Conservation (phyloP, 2,329 filamentous ascomycete genomes). For the Penicillium sp. region DNA sequence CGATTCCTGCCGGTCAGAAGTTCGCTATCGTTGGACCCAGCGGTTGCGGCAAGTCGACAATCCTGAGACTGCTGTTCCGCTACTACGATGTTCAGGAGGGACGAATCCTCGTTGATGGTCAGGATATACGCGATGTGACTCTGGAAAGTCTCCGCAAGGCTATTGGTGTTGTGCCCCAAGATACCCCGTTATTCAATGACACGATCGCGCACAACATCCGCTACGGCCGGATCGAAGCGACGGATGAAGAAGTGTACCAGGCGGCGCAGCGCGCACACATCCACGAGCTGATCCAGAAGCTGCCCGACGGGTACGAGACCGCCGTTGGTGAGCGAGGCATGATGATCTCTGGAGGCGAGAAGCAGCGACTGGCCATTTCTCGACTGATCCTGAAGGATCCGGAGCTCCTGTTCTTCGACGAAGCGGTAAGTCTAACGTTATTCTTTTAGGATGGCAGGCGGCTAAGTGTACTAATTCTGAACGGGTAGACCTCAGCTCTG, state of each 20-base stretch:
- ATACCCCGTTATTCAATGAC: conserved; percentile 94
- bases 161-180: conserved; percentile 93
- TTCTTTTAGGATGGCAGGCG: too few relatives aligned
- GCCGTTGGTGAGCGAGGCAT: conserved; percentile 87
- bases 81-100: conserved; percentile 85
- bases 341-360: conserved; percentile 95
- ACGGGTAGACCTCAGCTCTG: conserved; percentile 62
- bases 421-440: conserved; percentile 55
- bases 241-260: conserved; percentile 61
- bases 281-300: conserved; percentile 67
- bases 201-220: conserved; percentile 92
- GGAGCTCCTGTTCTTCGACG: conserved; percentile 84
- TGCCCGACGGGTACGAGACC: conserved; percentile 81
- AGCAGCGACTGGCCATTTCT: conserved; percentile 78
- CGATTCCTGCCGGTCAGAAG: conserved; percentile 91
- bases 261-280: conserved; percentile 77
- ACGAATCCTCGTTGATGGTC: conserved; percentile 80
- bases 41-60: conserved; percentile 91
- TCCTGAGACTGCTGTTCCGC: conserved; percentile 81
- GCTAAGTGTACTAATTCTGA: too few relatives aligned
- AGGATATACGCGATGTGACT: conserved; percentile 75
- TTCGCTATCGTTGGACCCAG: conserved; percentile 90
- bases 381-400: conserved; percentile 80
- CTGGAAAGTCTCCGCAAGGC: conserved; percentile 72
- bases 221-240: conserved; percentile 75